Base-by-base conservation (phyloP, 768 basidiomycete genomes). In the Russula ochroleuca region DNA sequence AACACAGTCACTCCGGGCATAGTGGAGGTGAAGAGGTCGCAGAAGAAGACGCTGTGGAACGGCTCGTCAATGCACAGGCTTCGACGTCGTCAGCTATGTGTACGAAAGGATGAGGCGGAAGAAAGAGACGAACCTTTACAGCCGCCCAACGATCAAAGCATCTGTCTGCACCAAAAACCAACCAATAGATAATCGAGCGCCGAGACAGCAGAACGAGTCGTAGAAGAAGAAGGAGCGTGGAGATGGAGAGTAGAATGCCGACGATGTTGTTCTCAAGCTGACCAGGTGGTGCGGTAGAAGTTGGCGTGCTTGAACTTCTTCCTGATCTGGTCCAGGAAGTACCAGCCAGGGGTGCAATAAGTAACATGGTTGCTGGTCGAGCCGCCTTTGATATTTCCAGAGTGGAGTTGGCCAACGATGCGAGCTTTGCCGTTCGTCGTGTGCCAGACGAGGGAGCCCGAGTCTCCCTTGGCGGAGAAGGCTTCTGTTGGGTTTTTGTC, bases 331-430 rank as follows among this genome's bases (percentile, higher is more conserved):
- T 17, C 57, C 23, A 59, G 23, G 9, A 49, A 0, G 23, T 14
- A 49, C 47, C 47, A 59, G 33, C 47, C 57, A 14, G 47, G 57
- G 17, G 57, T 50, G 37, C 48, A 59, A 11, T 59, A 59, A 0
- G 57, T 59, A 19, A 59, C 17, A n/a, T 59, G 37, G 48, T 38
- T 50, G 37, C 38, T 41, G 19, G 58, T 59, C 19, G 25, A 41
- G 49, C 58, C 38, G 3, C 58, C 58, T 31, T 28, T 59, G 38
- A 50, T 59, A 2, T 1, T 0, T 23, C 59, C 50, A 7, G 41
- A 53, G 35, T 53, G 52, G n/a, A 59, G 35, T 49, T 59, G 57
- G 17, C 57, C 57, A 7, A 59, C 23, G 11, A 59, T 59, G 57
- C 8, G 17, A 40, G 48, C 58, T 21, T 41, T 50, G 2, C 58